Conservation (phyloP, 2,329 filamentous ascomycete genomes). For the Pseudogymnoascus sp. region DNA sequence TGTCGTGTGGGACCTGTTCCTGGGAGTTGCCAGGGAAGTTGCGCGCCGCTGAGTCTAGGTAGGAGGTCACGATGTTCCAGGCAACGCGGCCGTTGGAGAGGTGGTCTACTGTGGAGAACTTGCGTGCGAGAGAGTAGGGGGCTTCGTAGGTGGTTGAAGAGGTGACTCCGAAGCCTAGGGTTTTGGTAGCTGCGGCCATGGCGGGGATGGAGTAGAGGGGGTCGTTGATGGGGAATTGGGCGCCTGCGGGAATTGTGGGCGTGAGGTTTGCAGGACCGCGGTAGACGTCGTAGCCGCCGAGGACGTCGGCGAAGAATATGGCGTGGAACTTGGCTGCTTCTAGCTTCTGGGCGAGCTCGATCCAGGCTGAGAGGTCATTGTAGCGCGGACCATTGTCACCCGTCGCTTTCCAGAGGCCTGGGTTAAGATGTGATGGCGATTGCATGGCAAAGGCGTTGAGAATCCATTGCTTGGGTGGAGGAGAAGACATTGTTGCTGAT, state of each 20-base stretch:
- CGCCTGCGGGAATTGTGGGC: conserved; percentile 51
- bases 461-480: conserved; percentile 36
- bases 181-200: conserved; percentile 60
- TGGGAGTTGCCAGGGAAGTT: conserved; percentile 53
- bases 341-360: conserved; percentile 48
- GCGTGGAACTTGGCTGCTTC: conserved; percentile 56
- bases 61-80: conserved; percentile 54
- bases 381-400: conserved; percentile 56
- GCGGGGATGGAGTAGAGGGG: conserved; percentile 54
- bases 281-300: conserved; percentile 63
- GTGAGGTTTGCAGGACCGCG: conserved; percentile 50
- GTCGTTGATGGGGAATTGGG: conserved; percentile 64
- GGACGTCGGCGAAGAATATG: conserved; percentile 59
- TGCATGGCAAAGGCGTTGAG: conserved; percentile 43
- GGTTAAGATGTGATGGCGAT: conserved; percentile 44
- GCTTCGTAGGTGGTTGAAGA: conserved; percentile 61
- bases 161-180: conserved; percentile 59
- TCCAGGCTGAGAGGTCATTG: conserved; percentile 52
- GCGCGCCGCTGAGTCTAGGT: conserved; percentile 56
- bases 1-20: conserved; percentile 45
- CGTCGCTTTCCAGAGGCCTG: conserved; percentile 55
- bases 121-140: conserved; percentile 56
- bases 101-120: conserved; percentile 57
- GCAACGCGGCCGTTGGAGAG: conserved; percentile 48
- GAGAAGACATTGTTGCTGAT: neutral